phyloP scores from a whole-genome alignment of 1,139 yeast genomes.

The Suhomyces ambrosiae region DNA sequence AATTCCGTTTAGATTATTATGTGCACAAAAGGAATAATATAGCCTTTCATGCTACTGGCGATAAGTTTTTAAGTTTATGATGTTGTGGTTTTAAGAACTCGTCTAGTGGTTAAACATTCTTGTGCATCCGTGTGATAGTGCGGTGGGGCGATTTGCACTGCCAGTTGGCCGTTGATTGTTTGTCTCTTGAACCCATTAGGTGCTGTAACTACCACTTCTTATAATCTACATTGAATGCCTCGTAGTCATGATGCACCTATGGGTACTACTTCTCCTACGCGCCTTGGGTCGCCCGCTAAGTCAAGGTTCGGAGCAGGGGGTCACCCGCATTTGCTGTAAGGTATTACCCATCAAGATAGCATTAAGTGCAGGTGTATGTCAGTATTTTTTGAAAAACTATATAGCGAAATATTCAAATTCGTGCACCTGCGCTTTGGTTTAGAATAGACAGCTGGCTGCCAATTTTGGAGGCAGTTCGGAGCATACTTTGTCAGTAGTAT shows the following conservation, averaged over 20 bases:
- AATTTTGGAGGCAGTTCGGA: no score
- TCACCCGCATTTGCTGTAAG: not conserved
- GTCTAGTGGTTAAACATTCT: no score
- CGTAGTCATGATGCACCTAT: no score
- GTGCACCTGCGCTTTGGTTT: not conserved
- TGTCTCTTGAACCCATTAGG: no score
- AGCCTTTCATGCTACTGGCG: not conserved
- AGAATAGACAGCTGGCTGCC: not conserved
- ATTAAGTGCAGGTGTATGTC: not conserved
- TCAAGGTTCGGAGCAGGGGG: no score
- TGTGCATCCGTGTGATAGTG: not conserved
- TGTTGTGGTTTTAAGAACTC: constrained; percentile 2
- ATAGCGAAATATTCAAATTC: no score
- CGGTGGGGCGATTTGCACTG: constrained; percentile 3
- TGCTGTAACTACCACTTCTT: no score
- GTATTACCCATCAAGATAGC: not conserved
- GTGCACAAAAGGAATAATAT: constrained; percentile 4
- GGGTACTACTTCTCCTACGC: no score
- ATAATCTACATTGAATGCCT: no score
- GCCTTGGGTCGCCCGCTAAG: no score
- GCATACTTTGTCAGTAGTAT: no score
- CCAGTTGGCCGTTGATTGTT: constrained; percentile 1
- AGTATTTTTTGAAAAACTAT: no score
- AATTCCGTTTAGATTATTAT: constrained; percentile 1
- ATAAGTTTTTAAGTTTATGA: not conserved